Evolutionary conservation across 2,329 filamentous ascomycete species (phyloP), one percentile per base, ranked within the genome.

Genomic region (Pseudogymnoascus sp.): DNA sequence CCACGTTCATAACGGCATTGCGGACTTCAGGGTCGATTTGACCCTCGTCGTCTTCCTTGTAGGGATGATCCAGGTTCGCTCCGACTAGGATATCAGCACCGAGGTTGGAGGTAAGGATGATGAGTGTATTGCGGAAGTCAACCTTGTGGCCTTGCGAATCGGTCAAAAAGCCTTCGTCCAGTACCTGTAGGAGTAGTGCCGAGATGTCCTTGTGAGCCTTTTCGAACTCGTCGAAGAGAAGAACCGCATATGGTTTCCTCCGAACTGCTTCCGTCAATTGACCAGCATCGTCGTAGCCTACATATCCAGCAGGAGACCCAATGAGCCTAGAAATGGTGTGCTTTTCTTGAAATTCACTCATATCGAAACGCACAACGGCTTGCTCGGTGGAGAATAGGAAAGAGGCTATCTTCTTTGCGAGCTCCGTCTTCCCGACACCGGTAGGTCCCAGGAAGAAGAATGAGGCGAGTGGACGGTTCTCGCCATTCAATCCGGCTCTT

Each of bases 381-480:
- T 86, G 85, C 69, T 96, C 90, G 1, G 91, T 96, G 0, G 89
- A 94, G 76, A 97, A 99, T 37, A 99, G 79, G 77, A 97, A 97
- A 62, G 83, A 84, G 1, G 94, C 94, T 68, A 99, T 87, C 73
- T 95, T 93, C 80, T 97, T 97, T 81, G 92, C 96, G 1, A 97
- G 84, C 72, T 97, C 92, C 2, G 94, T 99, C 78, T 97, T 99
- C 62, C 94, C 94, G 15, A 97, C 93, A 71, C 94, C 94, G 0
- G 94, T 97, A 4, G 94, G 94, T 0, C 94, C 94, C 3, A 97
- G 82, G 82, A 97, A 97, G 87, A 97, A 97, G 78, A 97, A 97
- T 0, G 89, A 95, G 0, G 93, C 94, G 5, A 96, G 81, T 0
- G 94, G 94, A 0, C 92, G 83, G 73, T 97, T 96, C 69, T 97